phyloP scores from a whole-genome alignment of 1,284 basidiomycete genomes.

The Fomes fomentarius region DNA sequence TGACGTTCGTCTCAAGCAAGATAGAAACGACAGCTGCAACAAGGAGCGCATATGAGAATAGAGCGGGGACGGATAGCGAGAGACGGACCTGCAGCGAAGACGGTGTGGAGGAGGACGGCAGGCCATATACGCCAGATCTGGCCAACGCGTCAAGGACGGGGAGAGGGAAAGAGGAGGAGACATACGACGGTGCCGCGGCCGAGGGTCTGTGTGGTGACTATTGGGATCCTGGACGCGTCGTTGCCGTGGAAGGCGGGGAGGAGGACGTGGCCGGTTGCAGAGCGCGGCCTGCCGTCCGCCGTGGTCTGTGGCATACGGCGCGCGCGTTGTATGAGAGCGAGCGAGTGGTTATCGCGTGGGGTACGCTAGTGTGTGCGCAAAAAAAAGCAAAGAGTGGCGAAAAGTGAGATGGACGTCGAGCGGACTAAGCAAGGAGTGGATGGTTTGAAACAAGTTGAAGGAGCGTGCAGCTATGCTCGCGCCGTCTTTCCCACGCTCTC shows the following conservation, averaged over 20 bases:
- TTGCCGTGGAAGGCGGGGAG: slow-evolving; percentile 15
- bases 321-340: no score
- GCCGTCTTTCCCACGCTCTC: no score
- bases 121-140: slow-evolving; percentile 73
- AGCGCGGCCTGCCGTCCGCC: no score
- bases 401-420: no score
- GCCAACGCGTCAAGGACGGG: slow-evolving; percentile 14
- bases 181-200: slow-evolving; percentile 61
- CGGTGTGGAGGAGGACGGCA: slow-evolving; percentile 61
- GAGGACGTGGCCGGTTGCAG: slow-evolving; percentile 18
- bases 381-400: no score
- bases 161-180: neutral
- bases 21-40: slow-evolving; percentile 49
- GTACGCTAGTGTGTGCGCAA: no score
- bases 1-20: slow-evolving; percentile 42
- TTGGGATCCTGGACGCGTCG: slow-evolving; percentile 7
- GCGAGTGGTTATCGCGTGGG: no score
- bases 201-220: slow-evolving; percentile 32
- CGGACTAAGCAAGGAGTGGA: no score
- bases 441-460: no score
- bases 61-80: neutral
- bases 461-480: no score
- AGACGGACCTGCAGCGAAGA: slow-evolving; percentile 53
- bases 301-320: no score
- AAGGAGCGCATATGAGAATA: neutral